Conservation (phyloP, 495 filamentous ascomycete species). For the Clohesyomyces aquaticus region DNA sequence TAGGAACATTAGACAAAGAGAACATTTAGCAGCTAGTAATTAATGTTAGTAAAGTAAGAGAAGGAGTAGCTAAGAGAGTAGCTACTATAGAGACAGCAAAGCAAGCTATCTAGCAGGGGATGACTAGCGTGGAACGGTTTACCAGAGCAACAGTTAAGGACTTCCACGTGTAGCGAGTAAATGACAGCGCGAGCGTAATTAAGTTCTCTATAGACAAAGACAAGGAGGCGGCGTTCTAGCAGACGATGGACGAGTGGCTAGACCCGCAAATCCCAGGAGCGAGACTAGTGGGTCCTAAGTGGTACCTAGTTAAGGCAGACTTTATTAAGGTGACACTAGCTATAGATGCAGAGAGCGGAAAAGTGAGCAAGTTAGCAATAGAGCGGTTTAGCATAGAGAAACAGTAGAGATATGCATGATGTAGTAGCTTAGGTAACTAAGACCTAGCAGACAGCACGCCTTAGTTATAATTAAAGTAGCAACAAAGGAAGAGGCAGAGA, state of each 20-base stretch:
- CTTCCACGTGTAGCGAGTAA: slow-evolving; percentile 19
- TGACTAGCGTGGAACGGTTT: slow-evolving; percentile 10
- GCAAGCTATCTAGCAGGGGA: slow-evolving; percentile 13
- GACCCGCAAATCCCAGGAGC: slow-evolving; percentile 11
- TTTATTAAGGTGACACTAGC: not conserved
- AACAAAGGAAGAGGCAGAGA: slow-evolving; percentile 31
- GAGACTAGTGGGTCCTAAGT: slow-evolving; percentile 27
- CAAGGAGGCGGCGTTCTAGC: slow-evolving; percentile 23
- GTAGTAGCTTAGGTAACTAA: slow-evolving; percentile 9
- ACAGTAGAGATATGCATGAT: slow-evolving; percentile 7
- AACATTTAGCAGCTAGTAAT: slow-evolving; percentile 1
- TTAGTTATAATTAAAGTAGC: slow-evolving; percentile 27
- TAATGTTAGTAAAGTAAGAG: slow-evolving; percentile 5
- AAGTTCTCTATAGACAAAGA: slow-evolving; percentile 26
- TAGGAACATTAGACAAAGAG: not conserved
- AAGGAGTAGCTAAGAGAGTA: not conserved
- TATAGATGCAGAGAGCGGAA: slow-evolving; percentile 2
- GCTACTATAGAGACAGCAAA: slow-evolving; percentile 17
- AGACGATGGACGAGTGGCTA: slow-evolving; percentile 28
- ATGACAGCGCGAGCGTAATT: slow-evolving; percentile 19
- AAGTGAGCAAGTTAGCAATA: not conserved
- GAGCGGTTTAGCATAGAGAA: not conserved
- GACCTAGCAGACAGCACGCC: slow-evolving; percentile 32
- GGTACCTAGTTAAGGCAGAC: not conserved
- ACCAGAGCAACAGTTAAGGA: slow-evolving; percentile 10